Evolutionary conservation across 2,329 filamentous ascomycete species (phyloP), one percentile per base, ranked within the genome.

Genomic region (Lecanicillium sp.): DNA sequence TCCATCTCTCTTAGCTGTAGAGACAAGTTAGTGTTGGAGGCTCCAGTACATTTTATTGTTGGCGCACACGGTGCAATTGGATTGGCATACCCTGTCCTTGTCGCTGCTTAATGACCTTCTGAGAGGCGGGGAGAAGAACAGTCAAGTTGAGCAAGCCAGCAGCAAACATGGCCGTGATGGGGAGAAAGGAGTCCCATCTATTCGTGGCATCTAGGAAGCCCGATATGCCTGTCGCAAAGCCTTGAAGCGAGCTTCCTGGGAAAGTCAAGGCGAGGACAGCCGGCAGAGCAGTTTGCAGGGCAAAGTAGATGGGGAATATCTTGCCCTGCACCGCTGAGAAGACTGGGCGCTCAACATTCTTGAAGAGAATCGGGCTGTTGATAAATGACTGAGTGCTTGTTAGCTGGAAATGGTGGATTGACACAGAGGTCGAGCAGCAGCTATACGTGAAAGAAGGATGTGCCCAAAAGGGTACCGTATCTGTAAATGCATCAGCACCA

Each of bases 231-330:
- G 62, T 61, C 41, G 66, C 46, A 22, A 72, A 42, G 44, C 76
- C 62, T 37, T 67, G 63, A 41, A 70, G 48, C 35, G 55, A 54
- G 50, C 70, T 71, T n/a, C 75, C 79, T 5, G 88, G 88, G 55
- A 86, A 90, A 4, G 90, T 95, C 40, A 94, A 56, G 15, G 83
- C 81, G 14, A 95, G 67, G 16, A 85, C 54, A 13, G 82, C 59
- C 0, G 92, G 86, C 1, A 90, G 67, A 5, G 73, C 70, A 4
- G 86, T 80, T 64, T 96, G 90, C 41, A 96, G 67, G 33, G 76
- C 70, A 59, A 96, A 96, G 70, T 94, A 98, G 51, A 86, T 72
- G 25, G 87, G 87, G 65, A 95, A 95, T 38, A 89, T 76, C 46
- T 77, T 77, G 48, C 78, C 73, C 62, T 95, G 90, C 22, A 95